phyloP scores from a whole-genome alignment of 2,329 filamentous ascomycete genomes.

The Epichloe typhina region DNA sequence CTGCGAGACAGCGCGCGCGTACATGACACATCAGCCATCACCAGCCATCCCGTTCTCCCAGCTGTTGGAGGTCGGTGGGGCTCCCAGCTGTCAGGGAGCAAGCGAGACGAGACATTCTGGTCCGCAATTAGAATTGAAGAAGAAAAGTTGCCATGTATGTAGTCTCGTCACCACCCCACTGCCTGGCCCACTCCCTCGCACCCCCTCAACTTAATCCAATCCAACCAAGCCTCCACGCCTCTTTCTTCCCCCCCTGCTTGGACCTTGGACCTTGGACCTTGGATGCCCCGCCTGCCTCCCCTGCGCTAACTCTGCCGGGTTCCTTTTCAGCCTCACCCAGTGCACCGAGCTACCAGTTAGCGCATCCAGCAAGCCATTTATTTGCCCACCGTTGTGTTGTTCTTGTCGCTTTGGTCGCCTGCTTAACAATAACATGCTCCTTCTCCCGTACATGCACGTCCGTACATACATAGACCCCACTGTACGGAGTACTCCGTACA shows the following conservation, averaged over 20 bases:
- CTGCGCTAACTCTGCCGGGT: conserved; percentile 4
- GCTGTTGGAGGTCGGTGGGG: too few species aligned
- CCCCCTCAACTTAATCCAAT: neutral
- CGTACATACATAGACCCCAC: too few species aligned
- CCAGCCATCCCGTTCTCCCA: neutral
- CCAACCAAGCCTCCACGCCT: neutral
- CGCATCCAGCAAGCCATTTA: neutral
- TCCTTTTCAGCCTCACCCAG: conserved; percentile 8
- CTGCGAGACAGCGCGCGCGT: neutral
- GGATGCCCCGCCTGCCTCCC: neutral
- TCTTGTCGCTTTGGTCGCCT: neutral
- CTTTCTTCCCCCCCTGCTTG: neutral
- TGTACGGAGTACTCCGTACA: too few species aligned
- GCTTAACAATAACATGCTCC: conserved; percentile 3
- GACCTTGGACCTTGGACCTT: neutral
- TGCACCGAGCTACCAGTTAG: neutral
- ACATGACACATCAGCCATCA: neutral
- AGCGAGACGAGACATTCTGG: conserved; percentile 3
- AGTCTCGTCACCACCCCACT: conserved; percentile 7
- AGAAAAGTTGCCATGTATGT: neutral
- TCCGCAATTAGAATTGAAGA: too few species aligned
- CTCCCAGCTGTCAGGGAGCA: conserved; percentile 2
- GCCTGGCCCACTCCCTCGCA: neutral
- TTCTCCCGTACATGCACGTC: too few species aligned
- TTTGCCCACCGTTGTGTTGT: neutral